These are phyloP conservation scores for Imleria badia DNA, from an alignment of 768 basidiomycete genomes.

Conservation along the genomic window DNA sequence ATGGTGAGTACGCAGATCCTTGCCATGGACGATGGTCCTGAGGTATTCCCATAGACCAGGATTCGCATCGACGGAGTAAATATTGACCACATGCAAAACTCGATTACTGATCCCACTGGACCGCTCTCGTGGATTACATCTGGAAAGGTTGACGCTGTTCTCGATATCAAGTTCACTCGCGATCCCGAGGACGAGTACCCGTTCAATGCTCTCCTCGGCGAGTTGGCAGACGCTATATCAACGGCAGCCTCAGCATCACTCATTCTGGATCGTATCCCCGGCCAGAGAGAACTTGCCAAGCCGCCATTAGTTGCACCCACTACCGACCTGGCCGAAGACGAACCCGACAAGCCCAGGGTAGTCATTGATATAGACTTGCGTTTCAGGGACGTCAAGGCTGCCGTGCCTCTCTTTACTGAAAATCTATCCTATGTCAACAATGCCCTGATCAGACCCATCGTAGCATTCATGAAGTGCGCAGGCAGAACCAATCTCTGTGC, in stretches of 20 bases:
- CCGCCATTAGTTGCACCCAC: conserved; percentile 79
- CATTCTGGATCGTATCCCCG: conserved; percentile 69
- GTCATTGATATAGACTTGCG: conserved; percentile 91
- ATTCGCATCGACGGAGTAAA: conserved; percentile 96
- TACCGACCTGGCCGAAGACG: conserved; percentile 31
- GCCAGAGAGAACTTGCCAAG: conserved; percentile 82
- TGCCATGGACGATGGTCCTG: not conserved
- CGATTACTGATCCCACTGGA: conserved; percentile 70
- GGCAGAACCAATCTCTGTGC: not conserved
- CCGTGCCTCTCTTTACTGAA: conserved; percentile 86
- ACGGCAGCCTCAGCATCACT: conserved; percentile 51
- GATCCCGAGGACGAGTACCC: conserved; percentile 68
- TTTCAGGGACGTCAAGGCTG: conserved; percentile 94
- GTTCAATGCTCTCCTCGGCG: conserved; percentile 81
- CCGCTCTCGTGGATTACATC: conserved; percentile 98
- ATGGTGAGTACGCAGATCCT: conserved; percentile 60
- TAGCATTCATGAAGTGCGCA: conserved; percentile 95
- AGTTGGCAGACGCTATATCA: conserved; percentile 88
- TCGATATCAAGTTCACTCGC: conserved; percentile 96
- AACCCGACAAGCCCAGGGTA: conserved; percentile 45
- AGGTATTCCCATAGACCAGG: conserved; percentile 60
- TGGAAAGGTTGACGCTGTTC: conserved; percentile 93
- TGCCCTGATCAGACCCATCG: conserved; percentile 92
- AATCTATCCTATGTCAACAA: conserved; percentile 91
- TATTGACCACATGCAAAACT: conserved; percentile 90